phyloP scores from a whole-genome alignment of 2,329 filamentous ascomycete genomes.

The Fusarium setosum region DNA sequence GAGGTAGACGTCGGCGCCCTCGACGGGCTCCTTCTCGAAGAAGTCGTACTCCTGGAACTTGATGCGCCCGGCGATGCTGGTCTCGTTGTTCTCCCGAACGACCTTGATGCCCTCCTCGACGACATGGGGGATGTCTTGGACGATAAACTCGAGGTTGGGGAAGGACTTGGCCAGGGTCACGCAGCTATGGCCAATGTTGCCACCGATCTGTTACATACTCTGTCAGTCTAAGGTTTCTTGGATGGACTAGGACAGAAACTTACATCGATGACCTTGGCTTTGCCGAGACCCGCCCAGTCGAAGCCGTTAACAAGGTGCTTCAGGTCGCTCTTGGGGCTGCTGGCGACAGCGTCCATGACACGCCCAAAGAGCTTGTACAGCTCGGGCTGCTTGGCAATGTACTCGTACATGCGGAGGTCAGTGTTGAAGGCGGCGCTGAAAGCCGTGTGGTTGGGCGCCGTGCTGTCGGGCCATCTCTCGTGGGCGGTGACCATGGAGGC shows the following conservation, averaged over 20 bases:
- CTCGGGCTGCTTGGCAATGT: no score
- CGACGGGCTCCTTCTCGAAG: constrained; percentile 48
- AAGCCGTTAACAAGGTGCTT: constrained; percentile 22
- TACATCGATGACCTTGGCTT: constrained; percentile 43
- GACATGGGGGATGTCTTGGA: constrained; percentile 60
- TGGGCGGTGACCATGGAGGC: no score
- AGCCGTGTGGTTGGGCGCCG: no score
- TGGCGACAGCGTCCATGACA: constrained; percentile 22
- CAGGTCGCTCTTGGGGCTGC: constrained; percentile 3
- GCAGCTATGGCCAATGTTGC: constrained; percentile 40
- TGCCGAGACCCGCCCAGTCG: constrained; percentile 40
- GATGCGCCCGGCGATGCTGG: no score
- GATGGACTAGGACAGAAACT: not conserved
- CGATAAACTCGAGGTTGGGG: constrained; percentile 53
- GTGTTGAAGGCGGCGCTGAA: no score
- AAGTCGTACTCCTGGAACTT: constrained; percentile 51
- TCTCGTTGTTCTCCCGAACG: no score
- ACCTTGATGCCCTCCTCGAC: constrained; percentile 40
- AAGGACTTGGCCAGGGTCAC: constrained; percentile 37
- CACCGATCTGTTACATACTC: constrained; percentile 37
- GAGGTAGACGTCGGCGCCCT: constrained; percentile 62
- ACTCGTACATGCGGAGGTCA: no score
- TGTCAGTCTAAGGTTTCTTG: not conserved
- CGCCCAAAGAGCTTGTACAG: no score
- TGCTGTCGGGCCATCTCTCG: no score